A percentile compares a stretch with the other conserved stretches of the same genome.
Evolutionary conservation across 2,329 filamentous ascomycete species (phyloP).

Genomic region (Ceratocystis harringtonii): DNA sequence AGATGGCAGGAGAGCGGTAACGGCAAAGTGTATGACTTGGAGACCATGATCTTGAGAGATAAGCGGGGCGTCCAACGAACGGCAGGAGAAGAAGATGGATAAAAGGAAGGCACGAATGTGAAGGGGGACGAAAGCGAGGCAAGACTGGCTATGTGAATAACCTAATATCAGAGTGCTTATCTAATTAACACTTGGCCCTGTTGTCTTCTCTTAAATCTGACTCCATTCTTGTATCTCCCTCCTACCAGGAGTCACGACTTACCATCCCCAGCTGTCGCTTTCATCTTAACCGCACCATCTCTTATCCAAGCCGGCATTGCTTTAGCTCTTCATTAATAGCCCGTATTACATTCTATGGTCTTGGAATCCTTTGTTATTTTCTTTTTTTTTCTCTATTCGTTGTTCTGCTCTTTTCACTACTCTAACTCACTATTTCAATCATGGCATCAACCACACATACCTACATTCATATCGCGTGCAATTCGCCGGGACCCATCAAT

Average conservation of each 20-base stretch:
- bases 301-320: neutral
- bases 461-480: neutral
- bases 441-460: neutral
- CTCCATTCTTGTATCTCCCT: neutral
- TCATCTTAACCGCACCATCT: neutral
- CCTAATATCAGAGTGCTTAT: neutral
- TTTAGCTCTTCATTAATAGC: slow-evolving; percentile 2
- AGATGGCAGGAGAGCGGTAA: slow-evolving; percentile 25
- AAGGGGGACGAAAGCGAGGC: neutral
- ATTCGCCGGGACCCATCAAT: neutral
- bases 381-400: neutral
- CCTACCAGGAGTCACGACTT: neutral
- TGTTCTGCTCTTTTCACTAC: neutral
- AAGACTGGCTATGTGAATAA: slow-evolving; percentile 11
- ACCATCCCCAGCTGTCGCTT: neutral
- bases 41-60: slow-evolving; percentile 9
- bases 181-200: neutral
- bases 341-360: neutral
- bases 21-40: slow-evolving; percentile 9
- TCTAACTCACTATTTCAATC: neutral
- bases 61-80: neutral
- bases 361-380: neutral
- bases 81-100: neutral
- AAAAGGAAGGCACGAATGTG: neutral
- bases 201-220: neutral